Conservation (phyloP, 495 filamentous ascomycete species). For the Choiromyces venosus region DNA sequence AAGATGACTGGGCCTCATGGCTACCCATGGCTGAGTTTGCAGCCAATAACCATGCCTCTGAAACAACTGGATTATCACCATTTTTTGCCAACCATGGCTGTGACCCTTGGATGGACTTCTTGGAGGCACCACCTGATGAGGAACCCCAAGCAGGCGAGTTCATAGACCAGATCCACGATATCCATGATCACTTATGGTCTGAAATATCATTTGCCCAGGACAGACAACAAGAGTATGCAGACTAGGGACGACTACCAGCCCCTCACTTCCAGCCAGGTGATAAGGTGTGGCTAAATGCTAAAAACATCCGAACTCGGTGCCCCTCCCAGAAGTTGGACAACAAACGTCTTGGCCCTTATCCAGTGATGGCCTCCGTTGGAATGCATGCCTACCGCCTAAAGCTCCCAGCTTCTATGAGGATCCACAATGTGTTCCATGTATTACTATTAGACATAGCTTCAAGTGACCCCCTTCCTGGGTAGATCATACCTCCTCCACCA, state of each 20-base stretch:
- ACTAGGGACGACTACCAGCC: neutral
- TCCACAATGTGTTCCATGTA: too few relatives aligned
- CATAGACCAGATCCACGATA: neutral
- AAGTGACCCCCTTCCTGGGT: too few relatives aligned
- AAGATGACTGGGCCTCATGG: slow-evolving; percentile 37
- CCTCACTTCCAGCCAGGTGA: neutral
- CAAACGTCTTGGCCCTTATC: neutral
- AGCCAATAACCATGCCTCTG: slow-evolving; percentile 7
- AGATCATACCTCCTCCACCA: too few relatives aligned
- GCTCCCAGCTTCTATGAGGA: too few relatives aligned
- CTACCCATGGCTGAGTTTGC: slow-evolving; percentile 23
- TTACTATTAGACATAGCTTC: too few relatives aligned
- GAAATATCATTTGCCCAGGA: neutral
- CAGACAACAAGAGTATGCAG: neutral
- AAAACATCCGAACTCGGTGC: neutral
- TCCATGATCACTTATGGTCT: neutral
- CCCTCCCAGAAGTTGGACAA: slow-evolving; percentile 1
- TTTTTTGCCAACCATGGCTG: slow-evolving; percentile 16
- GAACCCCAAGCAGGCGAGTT: neutral
- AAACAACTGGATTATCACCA: slow-evolving; percentile 5
- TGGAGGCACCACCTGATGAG: neutral
- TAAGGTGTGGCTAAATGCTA: neutral
- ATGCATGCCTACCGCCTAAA: too few relatives aligned
- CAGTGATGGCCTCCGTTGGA: too few relatives aligned
- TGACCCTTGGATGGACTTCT: neutral